Conservation (phyloP, 768 basidiomycete genomes). For the Leccinum subtestaceum region DNA sequence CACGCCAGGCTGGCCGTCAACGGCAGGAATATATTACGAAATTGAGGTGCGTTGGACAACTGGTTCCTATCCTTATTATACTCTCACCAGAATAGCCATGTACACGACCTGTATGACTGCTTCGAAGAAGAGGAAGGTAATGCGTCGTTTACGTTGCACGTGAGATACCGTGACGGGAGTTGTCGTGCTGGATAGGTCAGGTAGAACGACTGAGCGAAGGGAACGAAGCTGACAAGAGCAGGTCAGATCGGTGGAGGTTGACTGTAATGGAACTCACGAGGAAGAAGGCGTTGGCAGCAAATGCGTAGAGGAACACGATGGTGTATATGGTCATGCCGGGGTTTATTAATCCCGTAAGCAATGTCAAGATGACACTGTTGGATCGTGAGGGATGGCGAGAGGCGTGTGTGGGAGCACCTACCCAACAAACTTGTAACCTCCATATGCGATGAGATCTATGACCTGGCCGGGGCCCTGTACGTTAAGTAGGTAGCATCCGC, state of each 20-base stretch:
- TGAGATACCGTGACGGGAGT: constrained; percentile 63
- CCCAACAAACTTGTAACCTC: constrained; percentile 98
- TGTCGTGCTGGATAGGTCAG: constrained; percentile 56
- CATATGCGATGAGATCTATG: constrained; percentile 85
- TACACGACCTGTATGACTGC: constrained; percentile 80
- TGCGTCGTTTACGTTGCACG: constrained; percentile 76
- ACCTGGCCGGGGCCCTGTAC: constrained; percentile 72
- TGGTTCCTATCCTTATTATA: constrained; percentile 25
- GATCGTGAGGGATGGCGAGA: not conserved
- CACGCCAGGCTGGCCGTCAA: not conserved
- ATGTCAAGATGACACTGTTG: constrained; percentile 77
- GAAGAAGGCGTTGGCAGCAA: constrained; percentile 91
- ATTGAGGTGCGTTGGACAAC: not conserved
- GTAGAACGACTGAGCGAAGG: constrained; percentile 85
- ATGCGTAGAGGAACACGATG: constrained; percentile 77
- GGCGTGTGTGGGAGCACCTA: constrained; percentile 31
- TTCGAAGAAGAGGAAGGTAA: constrained; percentile 86
- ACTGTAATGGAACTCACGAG: constrained; percentile 52
- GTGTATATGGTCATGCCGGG: constrained; percentile 62
- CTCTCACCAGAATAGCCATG: constrained; percentile 80
- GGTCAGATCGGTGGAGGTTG: not conserved
- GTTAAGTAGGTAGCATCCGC: constrained; percentile 91
- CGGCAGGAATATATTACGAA: not conserved
- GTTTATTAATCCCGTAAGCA: constrained; percentile 69
- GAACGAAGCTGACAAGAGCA: constrained; percentile 77